Evolutionary conservation across 768 basidiomycete genomes (phyloP), one percentile per base, ranked within the genome.

Genomic region (Xanthoconium stramineum): DNA sequence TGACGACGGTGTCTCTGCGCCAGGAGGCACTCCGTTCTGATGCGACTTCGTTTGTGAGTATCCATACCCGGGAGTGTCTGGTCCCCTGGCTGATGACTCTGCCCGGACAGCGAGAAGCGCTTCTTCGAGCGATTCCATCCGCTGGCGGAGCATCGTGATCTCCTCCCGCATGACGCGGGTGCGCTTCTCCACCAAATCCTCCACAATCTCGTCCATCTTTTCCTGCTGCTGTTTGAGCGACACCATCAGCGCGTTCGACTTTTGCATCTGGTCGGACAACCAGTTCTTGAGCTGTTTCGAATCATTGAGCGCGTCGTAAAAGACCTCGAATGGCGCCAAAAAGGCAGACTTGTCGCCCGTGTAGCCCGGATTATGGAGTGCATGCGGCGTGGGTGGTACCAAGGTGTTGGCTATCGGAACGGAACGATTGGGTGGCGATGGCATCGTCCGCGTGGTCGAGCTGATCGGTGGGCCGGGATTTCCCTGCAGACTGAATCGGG

Each of bases 241-340:
- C 58, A 78, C 75, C 55, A 83, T 75, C 33, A 88, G 76, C 14
- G 79, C 61, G 52, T 80, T 82, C 36, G 85, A 84, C 65, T 80
- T 82, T 59, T 82, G 79, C 35, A 92, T 72, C 70, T 93, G 90
- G 44, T 89, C 87, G 24, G 78, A 75, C 8, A 94, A 77, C 86
- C 90, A 91, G 37, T 69, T 64, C 72, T 92, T 91, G 55, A 94
- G 80, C 65, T 89, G 83, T 65, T 83, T 85, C 15, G 88, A 84
- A 68, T 92, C 92, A 52, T 85, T 80, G 33, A 94, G 81, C 4
- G 90, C 86, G 56, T 94, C 91, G 67, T 92, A 94, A 70, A 94
- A 94, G 50, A 80, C 70, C 64, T 88, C 89, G 61, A 94, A 94
- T 3, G 89, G 91, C 0, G 86, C 83, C 47, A 94, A 73, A 70